Percentiles rank a stretch among this genome's conserved stretches.
Evolutionary conservation across 345 rosid species (phyloP).

Genomic region (Aurinia saxatilis): DNA sequence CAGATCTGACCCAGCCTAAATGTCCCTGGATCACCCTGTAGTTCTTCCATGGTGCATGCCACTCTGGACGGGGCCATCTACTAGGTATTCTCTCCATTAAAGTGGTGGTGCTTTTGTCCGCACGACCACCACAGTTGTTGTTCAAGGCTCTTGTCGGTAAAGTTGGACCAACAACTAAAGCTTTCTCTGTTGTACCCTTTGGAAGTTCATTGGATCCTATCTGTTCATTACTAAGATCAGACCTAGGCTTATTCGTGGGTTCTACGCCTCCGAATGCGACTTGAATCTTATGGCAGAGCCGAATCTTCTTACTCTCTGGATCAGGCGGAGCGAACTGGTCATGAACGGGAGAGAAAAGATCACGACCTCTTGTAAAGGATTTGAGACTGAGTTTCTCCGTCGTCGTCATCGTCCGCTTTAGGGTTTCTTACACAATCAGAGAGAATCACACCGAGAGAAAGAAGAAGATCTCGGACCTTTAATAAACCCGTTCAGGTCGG

Average conservation of each 20-base stretch:
- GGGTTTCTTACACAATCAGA: constrained; percentile 10
- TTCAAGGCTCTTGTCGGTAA: constrained; percentile 39
- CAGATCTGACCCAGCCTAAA: constrained; percentile 91
- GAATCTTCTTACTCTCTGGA: constrained; percentile 60
- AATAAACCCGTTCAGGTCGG: too few species aligned
- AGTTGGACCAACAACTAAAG: constrained; percentile 82
- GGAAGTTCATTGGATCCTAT: constrained; percentile 34
- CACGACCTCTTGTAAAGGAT: constrained; percentile 71
- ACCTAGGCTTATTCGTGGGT: constrained; percentile 24
- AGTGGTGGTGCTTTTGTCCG: constrained; percentile 52
- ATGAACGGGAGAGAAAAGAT: constrained; percentile 67
- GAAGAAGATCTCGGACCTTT: too few species aligned
- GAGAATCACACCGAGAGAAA: neutral
- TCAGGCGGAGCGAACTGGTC: constrained; percentile 60
- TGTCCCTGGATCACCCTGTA: constrained; percentile 75
- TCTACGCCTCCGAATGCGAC: constrained; percentile 55
- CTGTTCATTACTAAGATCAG: constrained; percentile 26
- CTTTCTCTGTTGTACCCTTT: constrained; percentile 34
- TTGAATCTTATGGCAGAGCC: constrained; percentile 59
- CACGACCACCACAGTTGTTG: constrained; percentile 34
- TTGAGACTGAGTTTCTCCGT: constrained; percentile 72
- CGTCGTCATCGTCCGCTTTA: constrained; percentile 20
- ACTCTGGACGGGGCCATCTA: constrained; percentile 88
- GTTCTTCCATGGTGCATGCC: too few species aligned
- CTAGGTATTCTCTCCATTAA: constrained; percentile 86